Base-by-base conservation (phyloP, 768 basidiomycete genomes). In the Gyrodon lividus region DNA sequence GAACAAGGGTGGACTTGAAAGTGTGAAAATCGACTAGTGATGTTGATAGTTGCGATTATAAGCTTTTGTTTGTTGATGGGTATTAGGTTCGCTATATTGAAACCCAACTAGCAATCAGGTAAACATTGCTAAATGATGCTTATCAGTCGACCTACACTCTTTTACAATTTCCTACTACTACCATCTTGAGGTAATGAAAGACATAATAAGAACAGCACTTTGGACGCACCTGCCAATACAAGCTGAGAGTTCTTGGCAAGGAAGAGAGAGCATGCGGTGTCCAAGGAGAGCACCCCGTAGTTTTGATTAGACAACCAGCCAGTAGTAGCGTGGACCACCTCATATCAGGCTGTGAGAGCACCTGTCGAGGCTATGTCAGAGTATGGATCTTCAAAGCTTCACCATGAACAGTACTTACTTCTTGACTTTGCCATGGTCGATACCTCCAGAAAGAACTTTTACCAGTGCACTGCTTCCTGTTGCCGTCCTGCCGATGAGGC, bases 21-120 rank as follows among this genome's bases (percentile, higher is more conserved):
- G 66, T 66, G 62, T 62, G 70, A 71, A 71, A 72, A 67, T 70
- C 54, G 50, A 67, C 64, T 69, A 68, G 56, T 51, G n/a, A 50
- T 71, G 70, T 72, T 70, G 70, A 70, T 67, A 56, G 58, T 51
- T 69, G 67, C 65, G 60, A 67, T 69, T 69, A 69, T 69, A 69
- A 69, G 69, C 67, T 65, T 61, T 69, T 67, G 69, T 69, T 69
- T 69, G 69, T 69, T 69, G 67, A 70, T 70, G 38, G 48, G 63
- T 69, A 69, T 69, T 69, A 60, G 67, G 67, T 48, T 68, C 64
- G 45, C 47, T 66, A 56, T 35, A 70, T 69, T 69, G 69, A 70
- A 69, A 69, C 68, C 69, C 62, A 69, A 67, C 64, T 67, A 28
- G 28, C 39, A 56, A 68, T 68, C 64, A 62, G 41, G 66, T 70